These are phyloP conservation scores for Panellus pusillus DNA, from an alignment of 768 basidiomycete genomes.

Conservation along the genomic window DNA sequence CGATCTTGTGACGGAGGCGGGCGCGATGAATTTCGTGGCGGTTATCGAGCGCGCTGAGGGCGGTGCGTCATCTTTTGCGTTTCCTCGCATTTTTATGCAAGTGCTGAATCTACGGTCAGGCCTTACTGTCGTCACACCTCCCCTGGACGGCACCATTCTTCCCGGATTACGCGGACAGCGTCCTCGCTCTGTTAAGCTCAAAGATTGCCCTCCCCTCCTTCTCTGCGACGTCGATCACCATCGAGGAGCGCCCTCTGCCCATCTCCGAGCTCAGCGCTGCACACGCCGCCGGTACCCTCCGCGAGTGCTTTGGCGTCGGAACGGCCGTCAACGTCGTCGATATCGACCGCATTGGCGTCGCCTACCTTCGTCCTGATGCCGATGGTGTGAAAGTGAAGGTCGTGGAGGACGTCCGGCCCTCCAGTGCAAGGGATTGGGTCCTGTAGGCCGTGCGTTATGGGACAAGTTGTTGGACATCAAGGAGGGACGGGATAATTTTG, in stretches of 20 bases:
- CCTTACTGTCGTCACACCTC: constrained; percentile 77
- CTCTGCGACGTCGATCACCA: constrained; percentile 38
- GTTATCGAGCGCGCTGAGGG: constrained; percentile 62
- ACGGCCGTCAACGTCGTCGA: constrained; percentile 73
- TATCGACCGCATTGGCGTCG: constrained; percentile 54
- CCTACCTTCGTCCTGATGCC: too few species aligned
- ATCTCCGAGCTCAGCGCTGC: constrained; percentile 52
- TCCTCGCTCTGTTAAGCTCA: constrained; percentile 60
- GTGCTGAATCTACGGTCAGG: constrained; percentile 34
- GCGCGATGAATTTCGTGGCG: constrained; percentile 82
- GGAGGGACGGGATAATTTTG: constrained; percentile 60
- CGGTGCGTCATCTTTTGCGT: constrained; percentile 33
- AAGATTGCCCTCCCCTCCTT: constrained; percentile 45
- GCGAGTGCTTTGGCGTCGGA: constrained; percentile 79
- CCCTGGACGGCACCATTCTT: constrained; percentile 83
- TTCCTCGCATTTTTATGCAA: not conserved
- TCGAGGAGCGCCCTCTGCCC: constrained; percentile 62
- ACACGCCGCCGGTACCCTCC: constrained; percentile 51
- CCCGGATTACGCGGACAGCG: constrained; percentile 89
- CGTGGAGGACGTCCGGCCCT: constrained; percentile 30
- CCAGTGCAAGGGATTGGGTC: constrained; percentile 36
- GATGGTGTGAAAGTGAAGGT: constrained; percentile 29
- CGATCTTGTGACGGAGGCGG: constrained; percentile 51
- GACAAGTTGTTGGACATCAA: constrained; percentile 69
- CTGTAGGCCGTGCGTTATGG: constrained; percentile 65